Conservation (phyloP, 805 yeast species). For the Candida chauliodis region DNA sequence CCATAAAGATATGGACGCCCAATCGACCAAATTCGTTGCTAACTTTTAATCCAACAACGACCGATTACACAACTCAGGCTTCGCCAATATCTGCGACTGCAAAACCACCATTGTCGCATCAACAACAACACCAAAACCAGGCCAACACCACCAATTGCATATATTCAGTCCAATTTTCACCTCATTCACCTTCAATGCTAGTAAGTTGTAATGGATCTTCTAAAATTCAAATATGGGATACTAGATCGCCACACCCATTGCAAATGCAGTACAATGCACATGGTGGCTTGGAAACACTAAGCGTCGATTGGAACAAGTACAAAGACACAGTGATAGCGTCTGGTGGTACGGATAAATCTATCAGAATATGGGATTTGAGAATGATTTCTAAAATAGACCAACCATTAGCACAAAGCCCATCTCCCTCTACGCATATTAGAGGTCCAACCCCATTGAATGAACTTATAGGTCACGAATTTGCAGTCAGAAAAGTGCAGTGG, state of each 20-base stretch:
- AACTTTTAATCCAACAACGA: slow-evolving; percentile 41
- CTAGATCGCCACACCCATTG: slow-evolving; percentile 61
- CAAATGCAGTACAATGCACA: slow-evolving; percentile 66
- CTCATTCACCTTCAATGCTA: slow-evolving; percentile 71
- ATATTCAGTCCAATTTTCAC: slow-evolving; percentile 79
- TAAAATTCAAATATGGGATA: slow-evolving; percentile 77
- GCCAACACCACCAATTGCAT: slow-evolving; percentile 53
- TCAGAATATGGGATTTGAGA: slow-evolving; percentile 85
- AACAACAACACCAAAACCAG: slow-evolving; percentile 32
- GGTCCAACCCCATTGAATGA: slow-evolving; percentile 74
- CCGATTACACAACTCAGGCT: slow-evolving; percentile 24
- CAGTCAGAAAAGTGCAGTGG: slow-evolving; percentile 81
- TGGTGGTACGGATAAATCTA: slow-evolving; percentile 85
- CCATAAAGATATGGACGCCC: slow-evolving; percentile 77
- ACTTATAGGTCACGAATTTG: slow-evolving; percentile 82
- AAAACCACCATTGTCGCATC: slow-evolving; percentile 29
- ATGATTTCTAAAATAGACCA: slow-evolving; percentile 48
- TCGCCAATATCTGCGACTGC: slow-evolving; percentile 23
- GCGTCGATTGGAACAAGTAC: slow-evolving; percentile 90
- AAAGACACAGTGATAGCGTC: slow-evolving; percentile 75
- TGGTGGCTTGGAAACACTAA: slow-evolving; percentile 73
- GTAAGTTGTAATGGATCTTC: slow-evolving; percentile 75
- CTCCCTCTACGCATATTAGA: slow-evolving; percentile 39
- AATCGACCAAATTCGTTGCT: slow-evolving; percentile 50
- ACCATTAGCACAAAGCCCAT: slow-evolving; percentile 32